Conservation (phyloP, 495 filamentous ascomycete species). For the Penicillium turbatum region DNA sequence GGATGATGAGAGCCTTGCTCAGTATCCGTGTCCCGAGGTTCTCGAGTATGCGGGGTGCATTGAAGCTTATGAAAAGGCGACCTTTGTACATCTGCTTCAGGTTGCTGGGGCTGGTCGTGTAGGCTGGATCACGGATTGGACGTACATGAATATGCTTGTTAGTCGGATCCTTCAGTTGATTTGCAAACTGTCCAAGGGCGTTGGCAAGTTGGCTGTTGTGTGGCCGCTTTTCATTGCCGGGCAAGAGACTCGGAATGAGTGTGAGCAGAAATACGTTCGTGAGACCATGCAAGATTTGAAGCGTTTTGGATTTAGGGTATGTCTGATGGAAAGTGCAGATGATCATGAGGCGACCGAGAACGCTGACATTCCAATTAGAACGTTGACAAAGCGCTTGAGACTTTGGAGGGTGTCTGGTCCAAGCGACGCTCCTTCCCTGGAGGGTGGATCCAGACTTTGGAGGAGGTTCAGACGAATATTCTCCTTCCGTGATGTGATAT, state of each 20-base stretch:
- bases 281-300: slow-evolving; percentile 36
- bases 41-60: slow-evolving; percentile 40
- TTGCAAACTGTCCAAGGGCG: slow-evolving; percentile 33
- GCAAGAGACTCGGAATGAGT: slow-evolving; percentile 33
- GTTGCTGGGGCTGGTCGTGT: slow-evolving; percentile 34
- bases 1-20: slow-evolving; percentile 30
- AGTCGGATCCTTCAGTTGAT: slow-evolving; percentile 34
- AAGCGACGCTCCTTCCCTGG: slow-evolving; percentile 37
- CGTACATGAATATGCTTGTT: slow-evolving; percentile 30
- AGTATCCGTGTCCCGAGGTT: slow-evolving; percentile 31
- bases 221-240: slow-evolving; percentile 42
- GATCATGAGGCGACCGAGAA: neutral
- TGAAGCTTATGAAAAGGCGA: slow-evolving; percentile 42
- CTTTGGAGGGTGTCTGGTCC: slow-evolving; percentile 36
- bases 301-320: slow-evolving; percentile 37
- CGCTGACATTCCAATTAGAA: slow-evolving; percentile 23
- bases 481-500: slow-evolving; percentile 21
- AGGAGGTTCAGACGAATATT: slow-evolving; percentile 37
- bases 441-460: slow-evolving; percentile 38
- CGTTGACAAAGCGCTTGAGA: slow-evolving; percentile 35
- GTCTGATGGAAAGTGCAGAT: neutral
- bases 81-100: slow-evolving; percentile 35
- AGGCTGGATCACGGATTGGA: slow-evolving; percentile 24
- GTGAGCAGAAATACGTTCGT: slow-evolving; percentile 34
- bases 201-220: slow-evolving; percentile 34